Evolutionary conservation across 495 filamentous ascomycete species (phyloP).

Genomic region (Cenococcum geophilum): DNA sequence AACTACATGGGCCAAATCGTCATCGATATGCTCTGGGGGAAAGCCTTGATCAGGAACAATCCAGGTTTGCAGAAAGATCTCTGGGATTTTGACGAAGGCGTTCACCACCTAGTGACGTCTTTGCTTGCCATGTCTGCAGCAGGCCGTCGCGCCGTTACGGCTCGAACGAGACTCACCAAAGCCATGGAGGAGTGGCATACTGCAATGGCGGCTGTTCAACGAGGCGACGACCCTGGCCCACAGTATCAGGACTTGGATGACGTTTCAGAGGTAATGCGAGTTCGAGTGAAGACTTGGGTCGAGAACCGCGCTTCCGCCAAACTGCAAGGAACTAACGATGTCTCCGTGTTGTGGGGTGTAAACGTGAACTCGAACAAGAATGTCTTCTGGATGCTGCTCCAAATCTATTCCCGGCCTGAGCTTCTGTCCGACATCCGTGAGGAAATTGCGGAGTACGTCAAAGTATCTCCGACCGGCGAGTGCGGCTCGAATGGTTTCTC

Average conservation of each 20-base stretch:
- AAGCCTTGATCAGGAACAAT: slow-evolving; percentile 12
- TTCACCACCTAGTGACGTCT: slow-evolving; percentile 11
- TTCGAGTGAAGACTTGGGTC: slow-evolving; percentile 14
- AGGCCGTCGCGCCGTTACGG: slow-evolving; percentile 1
- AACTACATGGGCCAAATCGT: slow-evolving; percentile 18
- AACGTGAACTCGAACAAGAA: slow-evolving; percentile 21
- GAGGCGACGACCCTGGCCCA: neutral
- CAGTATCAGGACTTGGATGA: slow-evolving; percentile 10
- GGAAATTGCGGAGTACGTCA: slow-evolving; percentile 20
- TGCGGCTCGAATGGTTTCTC: slow-evolving; percentile 5
- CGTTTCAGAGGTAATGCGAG: slow-evolving; percentile 8
- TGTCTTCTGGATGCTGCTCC: slow-evolving; percentile 31
- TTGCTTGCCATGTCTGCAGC: slow-evolving; percentile 6
- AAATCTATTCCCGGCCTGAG: slow-evolving; percentile 21
- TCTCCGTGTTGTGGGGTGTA: slow-evolving; percentile 16
- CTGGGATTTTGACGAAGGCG: slow-evolving; percentile 18
- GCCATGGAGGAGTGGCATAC: slow-evolving; percentile 16
- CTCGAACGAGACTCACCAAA: slow-evolving; percentile 4
- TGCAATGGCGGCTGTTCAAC: slow-evolving; percentile 10
- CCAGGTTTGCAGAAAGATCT: slow-evolving; percentile 13
- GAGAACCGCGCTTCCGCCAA: slow-evolving; percentile 3
- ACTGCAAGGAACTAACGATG: slow-evolving; percentile 13
- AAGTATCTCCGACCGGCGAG: slow-evolving; percentile 6
- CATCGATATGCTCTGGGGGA: slow-evolving; percentile 17
- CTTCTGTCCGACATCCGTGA: slow-evolving; percentile 24